phyloP scores from a whole-genome alignment of 108 stramenopile species.

The Seminavis robusta region DNA sequence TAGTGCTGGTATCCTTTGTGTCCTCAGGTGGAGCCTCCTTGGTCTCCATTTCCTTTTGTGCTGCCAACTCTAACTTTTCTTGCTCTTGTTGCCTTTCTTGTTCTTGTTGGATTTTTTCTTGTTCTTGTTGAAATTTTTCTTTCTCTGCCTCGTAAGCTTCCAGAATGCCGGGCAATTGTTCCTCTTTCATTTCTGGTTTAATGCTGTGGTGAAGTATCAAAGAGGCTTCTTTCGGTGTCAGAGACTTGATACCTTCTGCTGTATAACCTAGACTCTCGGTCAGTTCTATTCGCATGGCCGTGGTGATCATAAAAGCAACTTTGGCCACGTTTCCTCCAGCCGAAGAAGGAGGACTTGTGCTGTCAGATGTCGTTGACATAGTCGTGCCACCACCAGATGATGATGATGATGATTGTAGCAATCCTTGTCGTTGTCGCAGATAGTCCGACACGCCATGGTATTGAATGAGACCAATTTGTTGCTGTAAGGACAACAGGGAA shows the following conservation, averaged over 20 bases:
- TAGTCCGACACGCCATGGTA: slow-evolving; percentile 44
- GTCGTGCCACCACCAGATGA: not conserved
- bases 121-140: slow-evolving; percentile 6
- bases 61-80: not conserved
- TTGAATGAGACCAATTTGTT: slow-evolving; percentile 33
- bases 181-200: not conserved
- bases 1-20: no score
- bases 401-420: not conserved
- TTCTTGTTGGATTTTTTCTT: not conserved
- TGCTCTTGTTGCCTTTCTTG: not conserved
- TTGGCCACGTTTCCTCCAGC: slow-evolving; percentile 6
- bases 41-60: no score
- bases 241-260: slow-evolving; percentile 1
- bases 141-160: not conserved
- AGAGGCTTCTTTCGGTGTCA: slow-evolving; percentile 8
- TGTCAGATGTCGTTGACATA: not conserved
- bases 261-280: slow-evolving; percentile 31
- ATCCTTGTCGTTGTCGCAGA: slow-evolving; percentile 15
- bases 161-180: not conserved
- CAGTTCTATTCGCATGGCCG: slow-evolving; percentile 36
- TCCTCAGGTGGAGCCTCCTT: no score
- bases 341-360: not conserved
- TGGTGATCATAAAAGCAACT: slow-evolving; percentile 63
- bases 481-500: slow-evolving; percentile 29
- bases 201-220: slow-evolving; percentile 6